These are phyloP conservation scores for Cladobotryum mycophilum DNA, from an alignment of 2,329 filamentous ascomycete species.

Conservation along the genomic window DNA sequence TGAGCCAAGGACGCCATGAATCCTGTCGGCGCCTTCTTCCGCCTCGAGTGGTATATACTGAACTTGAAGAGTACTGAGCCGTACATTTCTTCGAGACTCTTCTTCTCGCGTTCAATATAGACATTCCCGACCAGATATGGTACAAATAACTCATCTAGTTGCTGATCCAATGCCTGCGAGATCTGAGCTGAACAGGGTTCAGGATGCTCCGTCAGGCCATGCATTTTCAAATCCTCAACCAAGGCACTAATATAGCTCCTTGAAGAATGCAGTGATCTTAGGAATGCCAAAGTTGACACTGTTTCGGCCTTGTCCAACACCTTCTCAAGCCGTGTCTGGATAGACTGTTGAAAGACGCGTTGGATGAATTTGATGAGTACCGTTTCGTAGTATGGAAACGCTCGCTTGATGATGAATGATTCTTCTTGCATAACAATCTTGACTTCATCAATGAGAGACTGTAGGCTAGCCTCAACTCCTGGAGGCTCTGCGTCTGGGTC, in stretches of 20 bases:
- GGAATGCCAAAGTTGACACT: conserved; percentile 84
- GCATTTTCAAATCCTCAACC: conserved; percentile 87
- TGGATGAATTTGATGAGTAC: conserved; percentile 91
- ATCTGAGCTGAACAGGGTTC: conserved; percentile 85
- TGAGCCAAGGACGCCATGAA: conserved; percentile 92
- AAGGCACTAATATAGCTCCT: conserved; percentile 80
- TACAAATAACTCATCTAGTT: conserved; percentile 71
- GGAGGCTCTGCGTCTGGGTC: conserved; percentile 92
- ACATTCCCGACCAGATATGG: conserved; percentile 63
- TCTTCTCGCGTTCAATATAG: conserved; percentile 64
- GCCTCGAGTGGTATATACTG: conserved; percentile 83
- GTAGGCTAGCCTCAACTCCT: conserved; percentile 83
- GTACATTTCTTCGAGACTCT: conserved; percentile 71
- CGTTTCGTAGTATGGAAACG: conserved; percentile 93
- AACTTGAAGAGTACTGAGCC: conserved; percentile 94
- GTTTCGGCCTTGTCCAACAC: conserved; percentile 91
- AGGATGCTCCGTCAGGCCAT: conserved; percentile 91
- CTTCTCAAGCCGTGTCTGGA: conserved; percentile 92
- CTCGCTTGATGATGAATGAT: conserved; percentile 91
- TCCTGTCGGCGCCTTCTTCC: conserved; percentile 82
- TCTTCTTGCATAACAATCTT: conserved; percentile 95
- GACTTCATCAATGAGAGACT: conserved; percentile 89
- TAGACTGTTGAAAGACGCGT: conserved; percentile 93
- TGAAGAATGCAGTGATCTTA: conserved; percentile 85
- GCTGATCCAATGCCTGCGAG: conserved; percentile 65